Evolutionary conservation across 2,329 filamentous ascomycete genomes (phyloP).

Genomic region (Hymenoscyphus infarciens): DNA sequence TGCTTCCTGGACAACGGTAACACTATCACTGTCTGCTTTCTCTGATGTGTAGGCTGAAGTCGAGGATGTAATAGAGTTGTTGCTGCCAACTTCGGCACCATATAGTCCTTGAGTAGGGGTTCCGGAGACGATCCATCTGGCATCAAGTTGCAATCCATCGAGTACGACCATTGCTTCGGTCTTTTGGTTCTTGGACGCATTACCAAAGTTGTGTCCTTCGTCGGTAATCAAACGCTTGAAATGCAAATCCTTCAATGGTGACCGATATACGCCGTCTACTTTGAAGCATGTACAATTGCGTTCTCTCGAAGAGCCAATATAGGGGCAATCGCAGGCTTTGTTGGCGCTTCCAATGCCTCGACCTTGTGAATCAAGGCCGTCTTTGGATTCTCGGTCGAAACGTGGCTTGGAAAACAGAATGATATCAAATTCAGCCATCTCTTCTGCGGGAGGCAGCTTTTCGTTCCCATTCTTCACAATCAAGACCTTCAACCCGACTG

Average conservation of each 20-base stretch:
- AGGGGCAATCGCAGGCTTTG: conserved; percentile 19
- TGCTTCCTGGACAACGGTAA: not conserved
- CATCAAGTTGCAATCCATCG: conserved; percentile 58
- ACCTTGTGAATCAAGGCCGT: conserved; percentile 45
- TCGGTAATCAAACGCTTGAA: conserved; percentile 90
- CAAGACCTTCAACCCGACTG: conserved; percentile 60
- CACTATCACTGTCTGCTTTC: not conserved
- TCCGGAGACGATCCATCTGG: conserved; percentile 86
- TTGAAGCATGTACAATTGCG: conserved; percentile 43
- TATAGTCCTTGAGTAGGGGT: conserved; percentile 83
- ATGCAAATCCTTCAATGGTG: conserved; percentile 66
- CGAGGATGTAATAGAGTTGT: conserved; percentile 14
- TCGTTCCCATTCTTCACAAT: conserved; percentile 52
- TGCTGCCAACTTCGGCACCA: conserved; percentile 55
- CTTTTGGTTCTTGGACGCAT: conserved; percentile 51
- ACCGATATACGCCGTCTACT: conserved; percentile 45
- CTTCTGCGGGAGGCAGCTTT: conserved; percentile 52
- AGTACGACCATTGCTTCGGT: conserved; percentile 54
- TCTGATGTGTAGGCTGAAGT: conserved; percentile 4
- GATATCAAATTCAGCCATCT: conserved; percentile 67
- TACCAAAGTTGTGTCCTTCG: conserved; percentile 83
- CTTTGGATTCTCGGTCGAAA: conserved; percentile 65
- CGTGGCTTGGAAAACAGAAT: conserved; percentile 71
- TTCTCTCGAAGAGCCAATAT: conserved; percentile 41
- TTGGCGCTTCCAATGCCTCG: conserved; percentile 27